Evolutionary conservation across 352 stramenopile genomes (phyloP).

Genomic region (Blastocystis sp.): DNA sequence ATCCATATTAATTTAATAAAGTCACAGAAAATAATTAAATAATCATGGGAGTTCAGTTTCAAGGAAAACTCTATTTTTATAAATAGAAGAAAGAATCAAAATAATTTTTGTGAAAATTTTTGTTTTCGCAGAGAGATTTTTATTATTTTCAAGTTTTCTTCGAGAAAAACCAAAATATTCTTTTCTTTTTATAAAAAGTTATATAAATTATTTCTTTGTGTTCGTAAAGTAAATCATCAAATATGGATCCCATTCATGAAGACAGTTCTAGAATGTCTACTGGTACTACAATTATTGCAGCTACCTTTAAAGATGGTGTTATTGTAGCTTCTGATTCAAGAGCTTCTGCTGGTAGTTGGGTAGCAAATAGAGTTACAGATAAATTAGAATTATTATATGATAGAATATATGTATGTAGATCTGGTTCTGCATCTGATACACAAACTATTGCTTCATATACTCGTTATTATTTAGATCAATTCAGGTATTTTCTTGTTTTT

Average conservation of each 20-base stretch:
- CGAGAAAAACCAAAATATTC: slow-evolving; percentile 31
- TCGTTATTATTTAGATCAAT: slow-evolving; percentile 15
- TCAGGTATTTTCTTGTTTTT: neutral
- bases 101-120: too few species aligned
- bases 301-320: slow-evolving; percentile 23
- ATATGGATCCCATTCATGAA: too few species aligned
- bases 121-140: too few species aligned
- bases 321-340: slow-evolving; percentile 31
- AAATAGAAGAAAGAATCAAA: too few species aligned
- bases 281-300: slow-evolving; percentile 35
- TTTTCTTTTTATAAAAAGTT: slow-evolving; percentile 9
- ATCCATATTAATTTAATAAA: too few species aligned
- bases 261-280: too few species aligned
- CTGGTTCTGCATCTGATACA: slow-evolving; percentile 25
- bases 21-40: too few species aligned
- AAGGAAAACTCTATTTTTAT: too few species aligned
- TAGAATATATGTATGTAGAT: slow-evolving; percentile 31
- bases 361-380: slow-evolving; percentile 30
- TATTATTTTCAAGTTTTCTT: too few species aligned
- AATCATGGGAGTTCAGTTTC: too few species aligned
- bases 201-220: neutral
- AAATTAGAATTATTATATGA: slow-evolving; percentile 37
- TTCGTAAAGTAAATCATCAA: too few species aligned
- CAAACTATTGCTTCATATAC: slow-evolving; percentile 31
- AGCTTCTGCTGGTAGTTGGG: slow-evolving; percentile 25